Evolutionary conservation across 805 yeast genomes (phyloP), one percentile per base, ranked within the genome.

Genomic region (Wickerhamiella alocasiicola): DNA sequence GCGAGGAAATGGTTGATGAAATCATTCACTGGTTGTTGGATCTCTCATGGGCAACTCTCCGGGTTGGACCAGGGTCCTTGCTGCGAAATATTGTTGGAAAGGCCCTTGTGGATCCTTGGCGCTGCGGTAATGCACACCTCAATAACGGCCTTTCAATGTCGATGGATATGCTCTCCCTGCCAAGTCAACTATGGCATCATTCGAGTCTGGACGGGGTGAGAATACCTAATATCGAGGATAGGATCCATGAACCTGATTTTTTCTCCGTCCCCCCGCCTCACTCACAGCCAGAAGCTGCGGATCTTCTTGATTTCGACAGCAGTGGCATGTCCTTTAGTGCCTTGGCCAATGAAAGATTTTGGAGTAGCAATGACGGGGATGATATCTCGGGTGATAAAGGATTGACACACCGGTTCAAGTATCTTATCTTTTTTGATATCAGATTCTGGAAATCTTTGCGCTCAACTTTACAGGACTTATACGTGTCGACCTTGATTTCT

Each of bases 1-100:
- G 91, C 39, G 94, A 84, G 53, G 87, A 80, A 43, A 76, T 81
- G 81, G 76, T 80, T 49, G 76, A 72, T 31, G 84, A 78, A 46
- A 73, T 83, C 15, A 55, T 81, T 5, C 50, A 55, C n/a, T 80
- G 91, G 85, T 54, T 83, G 4, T 56, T 61, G 20, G 78, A 74
- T 29, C 56, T 84, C 20, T 63, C 78, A 0, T 67, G 66, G 34
- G 68, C 79, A 31, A 33, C 34, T 12, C 23, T 47, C 3, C 27
- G 31, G 3, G 67, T 68, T 44, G 72, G 71, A 7, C 68, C 70
- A 37, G 69, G 71, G 47, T 57, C 59, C 24, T 45, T 63, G 1
- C 55, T 71, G 5, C 66, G 78, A 36, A 68, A 73, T 36, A 61
- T 40, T 11, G 25, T 81, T 7, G 72, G 82, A 37, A 60, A 59